These are phyloP conservation scores for Nannizzia gypsea DNA, from an alignment of 2,329 filamentous ascomycete genomes.

Conservation along the genomic window DNA sequence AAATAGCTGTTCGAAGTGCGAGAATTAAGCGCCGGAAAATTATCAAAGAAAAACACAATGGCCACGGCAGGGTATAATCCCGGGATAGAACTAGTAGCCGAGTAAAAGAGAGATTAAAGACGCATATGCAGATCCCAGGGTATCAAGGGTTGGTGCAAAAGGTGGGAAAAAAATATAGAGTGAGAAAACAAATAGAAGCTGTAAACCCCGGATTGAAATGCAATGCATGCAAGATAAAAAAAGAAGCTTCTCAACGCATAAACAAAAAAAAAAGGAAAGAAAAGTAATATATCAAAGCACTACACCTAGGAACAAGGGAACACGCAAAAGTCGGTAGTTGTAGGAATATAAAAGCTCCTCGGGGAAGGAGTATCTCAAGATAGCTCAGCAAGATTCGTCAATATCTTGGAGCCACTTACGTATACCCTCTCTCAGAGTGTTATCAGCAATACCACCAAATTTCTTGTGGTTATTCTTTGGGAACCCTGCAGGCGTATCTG, in stretches of 20 bases:
- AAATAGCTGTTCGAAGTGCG: neutral
- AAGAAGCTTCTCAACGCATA: neutral
- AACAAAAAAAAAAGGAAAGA: neutral
- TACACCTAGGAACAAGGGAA: neutral
- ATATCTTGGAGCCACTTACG: conserved; percentile 44
- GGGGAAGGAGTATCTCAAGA: neutral
- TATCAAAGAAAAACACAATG: neutral
- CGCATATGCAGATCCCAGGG: conserved; percentile 2
- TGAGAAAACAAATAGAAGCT: neutral
- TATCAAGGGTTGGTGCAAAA: conserved; percentile 1
- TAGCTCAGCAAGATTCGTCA: conserved; percentile 31
- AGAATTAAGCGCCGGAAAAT: neutral
- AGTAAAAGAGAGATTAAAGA: neutral
- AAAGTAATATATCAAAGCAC: neutral
- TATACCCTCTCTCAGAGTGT: conserved; percentile 45
- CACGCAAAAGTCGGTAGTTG: neutral
- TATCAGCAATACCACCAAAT: conserved; percentile 31
- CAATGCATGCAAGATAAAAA: neutral
- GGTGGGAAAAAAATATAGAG: neutral
- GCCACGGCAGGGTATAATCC: neutral
- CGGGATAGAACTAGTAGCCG: neutral
- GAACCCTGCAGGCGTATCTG: conserved; percentile 17
- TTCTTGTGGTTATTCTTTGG: conserved; percentile 22
- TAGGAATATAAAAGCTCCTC: neutral
- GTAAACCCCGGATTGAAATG: neutral